Base-by-base conservation (phyloP, 1,284 basidiomycete species). In the Pyrrhoderma noxium region DNA sequence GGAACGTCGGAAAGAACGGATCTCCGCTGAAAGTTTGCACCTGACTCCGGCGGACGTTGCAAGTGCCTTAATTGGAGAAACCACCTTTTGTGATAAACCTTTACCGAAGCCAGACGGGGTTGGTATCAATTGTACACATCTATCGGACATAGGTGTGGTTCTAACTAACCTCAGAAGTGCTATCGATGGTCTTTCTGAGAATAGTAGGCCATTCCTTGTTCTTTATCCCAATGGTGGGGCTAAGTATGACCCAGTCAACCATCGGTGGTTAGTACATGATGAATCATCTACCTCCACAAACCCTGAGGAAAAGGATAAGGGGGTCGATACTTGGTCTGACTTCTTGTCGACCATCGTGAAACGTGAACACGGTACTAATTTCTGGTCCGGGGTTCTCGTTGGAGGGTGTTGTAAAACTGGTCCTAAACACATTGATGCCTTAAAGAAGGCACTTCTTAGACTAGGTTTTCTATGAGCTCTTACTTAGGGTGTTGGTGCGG, bases 151-250 rank as follows among this genome's bases (percentile, higher is more conserved):
- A 8, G 58, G 61, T 1, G 49, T 51, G 2, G 59, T 82, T 14
- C 54, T 73, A 31, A 56, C 53, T 2, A 64, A 72, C 34, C 65
- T 73, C 57, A 47, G 59, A 27, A 43, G 46, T 18, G 62, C 57
- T 3, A 60, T 65, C 27, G 37, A 51, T n/a, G 52, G 47, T 13
- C 21, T 45, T 38, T 39, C n/a, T n/a, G 38, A 8, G 13, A 18
- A 49, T 46, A 40, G 14, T 18, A 49, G 60, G 59, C 79, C 77
- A 1, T 79, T 76, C 72, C 68, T 90, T 2, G 74, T 87, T 8
- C 55, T 90, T 14, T 89, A 89, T 61, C 87, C 89, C 1, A 89
- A 89, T 58, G 81, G 83, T 3, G 81, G 80, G 9, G 73, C 76
- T 46, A 64, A 70, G 0, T 85, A 80, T 60, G 76, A 85, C 60